Base-by-base conservation (phyloP, 148 eudicot genomes). In the Tetragonia tetragonoides region DNA sequence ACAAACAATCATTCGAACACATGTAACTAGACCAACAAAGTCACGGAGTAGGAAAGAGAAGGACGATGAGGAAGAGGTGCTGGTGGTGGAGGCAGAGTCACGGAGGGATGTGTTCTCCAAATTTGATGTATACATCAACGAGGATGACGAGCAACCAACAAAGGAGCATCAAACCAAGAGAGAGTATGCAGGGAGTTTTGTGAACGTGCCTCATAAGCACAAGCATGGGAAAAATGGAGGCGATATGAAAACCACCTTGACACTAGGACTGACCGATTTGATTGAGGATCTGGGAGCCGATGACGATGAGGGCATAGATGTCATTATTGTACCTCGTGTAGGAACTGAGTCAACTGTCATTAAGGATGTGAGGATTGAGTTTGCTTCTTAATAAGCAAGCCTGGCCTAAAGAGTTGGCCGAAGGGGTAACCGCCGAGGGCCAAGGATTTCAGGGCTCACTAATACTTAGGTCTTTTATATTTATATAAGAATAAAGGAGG, bases 111-210 rank as follows among this genome's bases (percentile, higher is more conserved):
- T 81, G 84, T 77, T 53, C 66, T 67, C 14, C 34, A 41, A 4
- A 28, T 94, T 92, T 34, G 92, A 94, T 24, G 95, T 90, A 66
- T 88, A 84, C 15, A 76, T 94, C 6, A 94, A 94, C 49, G 88
- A 90, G 67, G 89, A 90, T 18, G 97, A 87, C 6, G 67, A 28
- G 1, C 34, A 70, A 28, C 80, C 81, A 34, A 66, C 78, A 5
- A 62, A 72, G 41, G 83, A 79, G 40, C 79, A 68, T 14, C 84
- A 87, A 38, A 85, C 86, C 8, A 86, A 81, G 77, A 83, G 82
- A 0, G 97, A 92, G 85, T 94, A 87, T 46, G 97, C 98, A 0
- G 98, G 98, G 6, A 94, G 98, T 42, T 94, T 88, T 54, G 91
- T 90, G 83, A 94, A 89, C 21, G 90, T 94, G 77, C 91, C 97